Evolutionary conservation across 352 stramenopile species (phyloP).

Genomic region (Phytopythium aichiense): DNA sequence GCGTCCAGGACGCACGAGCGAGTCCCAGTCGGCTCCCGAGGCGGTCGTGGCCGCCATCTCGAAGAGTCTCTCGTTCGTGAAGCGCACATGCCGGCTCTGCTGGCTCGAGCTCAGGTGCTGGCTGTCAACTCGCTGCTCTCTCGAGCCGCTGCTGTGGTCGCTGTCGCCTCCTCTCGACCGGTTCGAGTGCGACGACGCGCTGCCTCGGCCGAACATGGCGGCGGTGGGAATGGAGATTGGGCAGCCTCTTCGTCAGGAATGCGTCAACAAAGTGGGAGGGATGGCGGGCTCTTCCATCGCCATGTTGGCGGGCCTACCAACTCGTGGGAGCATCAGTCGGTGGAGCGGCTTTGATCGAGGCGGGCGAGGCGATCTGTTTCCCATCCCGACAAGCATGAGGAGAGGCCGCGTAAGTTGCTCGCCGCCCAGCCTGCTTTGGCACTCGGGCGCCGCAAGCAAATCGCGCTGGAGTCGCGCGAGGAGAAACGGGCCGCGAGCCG

Average conservation of each 20-base stretch:
- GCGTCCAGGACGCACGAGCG: background rate
- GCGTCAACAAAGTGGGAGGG: background rate
- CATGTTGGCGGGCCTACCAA: background rate
- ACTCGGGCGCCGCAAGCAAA: conserved; percentile 1
- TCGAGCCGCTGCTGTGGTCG: background rate
- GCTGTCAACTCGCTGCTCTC: background rate
- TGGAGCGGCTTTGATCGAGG: background rate
- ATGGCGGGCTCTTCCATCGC: too few species aligned
- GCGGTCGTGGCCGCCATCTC: conserved; percentile 2
- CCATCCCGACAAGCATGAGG: background rate
- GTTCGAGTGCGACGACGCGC: background rate
- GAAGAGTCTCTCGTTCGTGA: conserved; percentile 1
- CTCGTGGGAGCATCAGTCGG: background rate
- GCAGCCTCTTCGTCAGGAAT: background rate
- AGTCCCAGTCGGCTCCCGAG: background rate
- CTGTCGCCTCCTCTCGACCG: background rate
- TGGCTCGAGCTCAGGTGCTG: background rate
- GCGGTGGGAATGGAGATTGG: background rate
- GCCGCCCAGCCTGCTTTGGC: background rate
- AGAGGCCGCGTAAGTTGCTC: background rate
- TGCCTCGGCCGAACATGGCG: background rate
- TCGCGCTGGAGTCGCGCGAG: background rate
- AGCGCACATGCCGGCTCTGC: background rate
- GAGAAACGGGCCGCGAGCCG: background rate
- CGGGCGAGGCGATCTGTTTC: background rate